Evolutionary conservation across 305 asterid species (phyloP), one percentile per base, ranked within the genome.

Genomic region (Fraxinus baroniana): DNA sequence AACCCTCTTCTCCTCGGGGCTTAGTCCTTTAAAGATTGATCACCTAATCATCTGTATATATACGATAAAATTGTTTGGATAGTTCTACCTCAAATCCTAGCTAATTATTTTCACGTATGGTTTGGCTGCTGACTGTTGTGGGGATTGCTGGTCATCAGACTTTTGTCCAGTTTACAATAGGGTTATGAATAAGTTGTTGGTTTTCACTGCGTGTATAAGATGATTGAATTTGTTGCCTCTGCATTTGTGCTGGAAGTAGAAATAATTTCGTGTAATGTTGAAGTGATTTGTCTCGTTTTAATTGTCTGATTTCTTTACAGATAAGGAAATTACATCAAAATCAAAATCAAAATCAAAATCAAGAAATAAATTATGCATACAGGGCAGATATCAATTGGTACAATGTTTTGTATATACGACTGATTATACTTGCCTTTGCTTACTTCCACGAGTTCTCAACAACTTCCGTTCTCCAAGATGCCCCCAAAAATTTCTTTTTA

Each of bases 1-100:
- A 89, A 66, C 85, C 91, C 32, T 75, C 90, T 57, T 88, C 94
- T 84, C 93, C 91, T 9, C 85, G 84, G 88, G 93, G 93, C 2
- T 85, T 87, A 87, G 82, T 88, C 87, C 92, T 91, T 82, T 90
- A 77, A 89, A 81, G 81, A 37, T 71, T 79, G 46, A 76, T 82
- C 52, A 62, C 7, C 77, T 39, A 15, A 71, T 81, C 12, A 6
- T 76, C 24, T 76, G 66, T 83, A 75, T 77, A 84, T 81, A 83
- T 36, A 28, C 30, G 33, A 64, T 84, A 2, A 71, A 70, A 84
- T 83, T 57, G 85, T 30, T 66, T 70, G 39, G 39, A 70, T 70
- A 30, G 35, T 70, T 66, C 74, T 66, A 26, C 74, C 7, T 66
- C 74, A 22, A 24, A 9, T 26, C 36, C 36, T 66, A 13, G 74